A percentile compares a stretch with the other conserved stretches of the same genome.
These are phyloP conservation scores for Tetrapisispora taiwanensis DNA, from an alignment of 805 yeast species.

Conservation along the genomic window DNA sequence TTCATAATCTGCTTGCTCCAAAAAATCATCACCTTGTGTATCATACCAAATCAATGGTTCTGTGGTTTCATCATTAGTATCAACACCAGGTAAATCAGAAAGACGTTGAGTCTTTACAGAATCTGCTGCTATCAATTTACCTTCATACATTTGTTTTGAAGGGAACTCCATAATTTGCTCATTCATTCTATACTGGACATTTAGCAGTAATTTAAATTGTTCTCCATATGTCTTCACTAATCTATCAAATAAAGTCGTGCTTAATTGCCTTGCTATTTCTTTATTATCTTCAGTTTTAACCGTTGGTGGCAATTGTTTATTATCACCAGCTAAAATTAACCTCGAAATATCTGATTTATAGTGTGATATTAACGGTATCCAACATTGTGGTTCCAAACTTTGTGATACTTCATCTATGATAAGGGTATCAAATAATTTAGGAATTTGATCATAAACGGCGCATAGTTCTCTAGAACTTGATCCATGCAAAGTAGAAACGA, in stretches of 20 bases:
- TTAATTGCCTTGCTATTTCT: constrained; percentile 38
- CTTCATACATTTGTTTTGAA: constrained; percentile 53
- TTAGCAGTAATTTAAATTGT: constrained; percentile 46
- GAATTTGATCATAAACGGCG: constrained; percentile 33
- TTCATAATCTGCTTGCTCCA: constrained; percentile 43
- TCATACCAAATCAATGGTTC: constrained; percentile 73
- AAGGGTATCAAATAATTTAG: constrained; percentile 56
- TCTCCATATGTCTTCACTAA: constrained; percentile 42
- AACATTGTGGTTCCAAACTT: constrained; percentile 87
- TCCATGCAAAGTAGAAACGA: constrained; percentile 81
- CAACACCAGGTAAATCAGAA: constrained; percentile 43
- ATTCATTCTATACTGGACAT: constrained; percentile 86
- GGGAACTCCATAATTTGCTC: constrained; percentile 68
- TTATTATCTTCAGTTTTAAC: constrained; percentile 46
- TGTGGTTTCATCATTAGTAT: constrained; percentile 44
- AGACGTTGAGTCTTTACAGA: constrained; percentile 45
- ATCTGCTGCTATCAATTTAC: constrained; percentile 50
- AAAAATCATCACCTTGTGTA: constrained; percentile 81
- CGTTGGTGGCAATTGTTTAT: constrained; percentile 86
- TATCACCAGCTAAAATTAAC: constrained; percentile 84
- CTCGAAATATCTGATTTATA: constrained; percentile 39
- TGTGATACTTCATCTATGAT: constrained; percentile 95
- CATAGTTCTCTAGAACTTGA: constrained; percentile 64
- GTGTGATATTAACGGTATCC: constrained; percentile 81
- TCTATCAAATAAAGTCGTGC: constrained; percentile 72